Evolutionary conservation across 164 flowering plant genomes (phyloP).

Genomic region (Berberis thunbergii): DNA sequence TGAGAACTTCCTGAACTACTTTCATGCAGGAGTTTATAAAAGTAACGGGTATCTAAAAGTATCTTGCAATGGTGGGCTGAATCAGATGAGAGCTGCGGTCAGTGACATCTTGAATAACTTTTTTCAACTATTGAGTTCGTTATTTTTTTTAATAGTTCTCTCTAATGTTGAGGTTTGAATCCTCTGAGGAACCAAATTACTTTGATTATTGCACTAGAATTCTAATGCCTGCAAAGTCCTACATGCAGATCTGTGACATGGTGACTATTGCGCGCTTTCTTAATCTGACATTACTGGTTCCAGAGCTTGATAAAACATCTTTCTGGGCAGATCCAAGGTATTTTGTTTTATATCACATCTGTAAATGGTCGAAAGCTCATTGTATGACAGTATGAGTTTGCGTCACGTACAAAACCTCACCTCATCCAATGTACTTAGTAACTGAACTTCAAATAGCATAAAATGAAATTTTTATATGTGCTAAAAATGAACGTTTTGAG

Average conservation of each 20-base stretch:
- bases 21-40: constrained; percentile 48
- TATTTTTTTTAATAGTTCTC: background rate
- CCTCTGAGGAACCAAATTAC: no score
- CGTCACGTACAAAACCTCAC: no score
- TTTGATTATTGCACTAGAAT: no score
- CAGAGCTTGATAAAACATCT: constrained; percentile 86
- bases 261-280: constrained; percentile 74
- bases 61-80: constrained; percentile 90
- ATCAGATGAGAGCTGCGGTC: constrained; percentile 95
- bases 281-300: constrained; percentile 78
- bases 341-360: background rate
- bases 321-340: constrained; percentile 96
- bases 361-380: no score
- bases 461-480: no score
- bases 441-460: no score
- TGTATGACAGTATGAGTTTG: no score
- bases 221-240: no score
- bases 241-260: constrained; percentile 90
- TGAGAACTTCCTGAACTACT: no score
- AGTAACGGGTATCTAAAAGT: constrained; percentile 78
- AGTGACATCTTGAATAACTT: constrained; percentile 10
- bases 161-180: no score
- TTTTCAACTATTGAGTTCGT: background rate
- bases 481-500: no score
- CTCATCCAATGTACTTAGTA: no score